phyloP scores from a whole-genome alignment of 1,284 basidiomycete species.

The Rhodotorula sp. region DNA sequence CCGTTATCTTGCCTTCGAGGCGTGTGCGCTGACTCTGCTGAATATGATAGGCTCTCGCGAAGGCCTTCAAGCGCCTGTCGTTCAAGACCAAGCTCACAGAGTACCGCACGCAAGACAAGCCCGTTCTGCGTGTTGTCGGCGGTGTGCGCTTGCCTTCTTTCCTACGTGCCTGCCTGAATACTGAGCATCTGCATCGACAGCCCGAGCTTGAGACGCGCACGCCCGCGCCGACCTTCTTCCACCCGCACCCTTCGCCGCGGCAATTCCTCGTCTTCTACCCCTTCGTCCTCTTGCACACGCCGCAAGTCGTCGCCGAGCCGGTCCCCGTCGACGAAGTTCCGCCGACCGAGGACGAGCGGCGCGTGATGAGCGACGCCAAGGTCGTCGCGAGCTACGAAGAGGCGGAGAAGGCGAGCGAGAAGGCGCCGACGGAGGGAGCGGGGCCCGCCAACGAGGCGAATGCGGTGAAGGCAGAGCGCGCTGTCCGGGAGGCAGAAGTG shows the following conservation, averaged over 20 bases:
- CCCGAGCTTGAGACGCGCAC: conserved; percentile 40
- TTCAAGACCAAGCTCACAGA: conserved; percentile 27
- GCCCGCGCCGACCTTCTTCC: conserved; percentile 11
- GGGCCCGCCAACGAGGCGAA: not conserved
- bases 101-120: conserved; percentile 34
- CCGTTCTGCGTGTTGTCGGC: conserved; percentile 37
- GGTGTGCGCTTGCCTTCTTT: conserved; percentile 17
- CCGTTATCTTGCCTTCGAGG: not conserved
- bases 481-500: conserved; percentile 3
- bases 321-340: conserved; percentile 23
- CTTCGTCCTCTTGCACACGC: conserved; percentile 26
- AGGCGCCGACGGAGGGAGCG: conserved; percentile 6
- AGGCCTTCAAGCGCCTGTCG: conserved; percentile 34
- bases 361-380: conserved; percentile 26
- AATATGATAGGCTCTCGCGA: conserved; percentile 18
- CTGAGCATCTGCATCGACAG: not conserved
- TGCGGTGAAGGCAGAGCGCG: conserved; percentile 7
- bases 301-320: conserved; percentile 28
- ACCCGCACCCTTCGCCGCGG: conserved; percentile 15
- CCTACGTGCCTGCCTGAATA: no score
- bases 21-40: no score
- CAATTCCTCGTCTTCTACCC: conserved; percentile 40
- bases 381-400: conserved; percentile 35
- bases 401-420: conserved; percentile 21
- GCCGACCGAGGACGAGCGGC: conserved; percentile 28